These are phyloP conservation scores for Coleophoma eucalyptorum DNA, from an alignment of 2,329 filamentous ascomycete species.

Conservation along the genomic window DNA sequence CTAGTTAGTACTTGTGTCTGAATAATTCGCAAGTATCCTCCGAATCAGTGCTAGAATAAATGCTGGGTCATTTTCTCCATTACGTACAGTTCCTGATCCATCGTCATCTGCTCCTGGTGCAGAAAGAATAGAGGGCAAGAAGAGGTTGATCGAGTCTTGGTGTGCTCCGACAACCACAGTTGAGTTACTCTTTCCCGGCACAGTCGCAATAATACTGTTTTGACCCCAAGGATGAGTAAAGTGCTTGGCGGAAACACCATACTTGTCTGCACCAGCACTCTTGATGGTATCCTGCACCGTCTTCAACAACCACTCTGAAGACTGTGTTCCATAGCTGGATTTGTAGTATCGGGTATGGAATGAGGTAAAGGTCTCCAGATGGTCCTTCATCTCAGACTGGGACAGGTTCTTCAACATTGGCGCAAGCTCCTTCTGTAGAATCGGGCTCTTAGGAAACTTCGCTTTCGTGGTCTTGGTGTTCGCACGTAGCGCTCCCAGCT, in stretches of 20 bases:
- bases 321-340: constrained; percentile 74
- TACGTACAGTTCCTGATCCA: constrained; percentile 69
- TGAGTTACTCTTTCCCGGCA: constrained; percentile 80
- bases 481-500: constrained; percentile 50
- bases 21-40: too few relatives aligned
- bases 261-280: constrained; percentile 63
- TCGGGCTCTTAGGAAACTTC: constrained; percentile 63
- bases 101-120: constrained; percentile 96
- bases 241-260: constrained; percentile 64
- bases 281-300: constrained; percentile 71
- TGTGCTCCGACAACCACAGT: constrained; percentile 89
- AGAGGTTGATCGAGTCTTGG: constrained; percentile 94
- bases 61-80: too few relatives aligned
- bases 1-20: too few relatives aligned
- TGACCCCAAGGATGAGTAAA: constrained; percentile 88
- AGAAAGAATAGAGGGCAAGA: constrained; percentile 75
- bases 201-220: constrained; percentile 84
- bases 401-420: constrained; percentile 66
- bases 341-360: constrained; percentile 84
- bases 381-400: constrained; percentile 71
- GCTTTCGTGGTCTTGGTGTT: constrained; percentile 39
- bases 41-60: too few relatives aligned
- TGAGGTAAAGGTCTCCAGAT: constrained; percentile 73
- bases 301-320: constrained; percentile 79
- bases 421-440: constrained; percentile 61